These are phyloP conservation scores for Mycena rosella DNA, from an alignment of 768 basidiomycete genomes.

Conservation along the genomic window DNA sequence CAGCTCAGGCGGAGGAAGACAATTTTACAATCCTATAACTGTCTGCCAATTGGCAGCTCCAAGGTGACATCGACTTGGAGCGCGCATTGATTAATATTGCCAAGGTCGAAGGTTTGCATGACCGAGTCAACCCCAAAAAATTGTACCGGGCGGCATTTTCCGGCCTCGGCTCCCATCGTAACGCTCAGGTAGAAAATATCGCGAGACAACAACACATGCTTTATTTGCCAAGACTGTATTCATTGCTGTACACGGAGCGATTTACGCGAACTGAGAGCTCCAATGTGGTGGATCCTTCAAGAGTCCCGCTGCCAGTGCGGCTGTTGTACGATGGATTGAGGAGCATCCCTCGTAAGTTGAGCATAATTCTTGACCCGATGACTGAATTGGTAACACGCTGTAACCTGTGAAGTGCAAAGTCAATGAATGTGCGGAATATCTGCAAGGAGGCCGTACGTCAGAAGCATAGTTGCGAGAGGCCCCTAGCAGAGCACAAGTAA, in stretches of 20 bases:
- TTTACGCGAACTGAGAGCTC: background rate
- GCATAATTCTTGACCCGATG: conserved; percentile 1
- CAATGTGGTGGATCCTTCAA: background rate
- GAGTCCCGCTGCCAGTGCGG: background rate
- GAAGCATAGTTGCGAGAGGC: conserved; percentile 1
- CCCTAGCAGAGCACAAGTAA: background rate
- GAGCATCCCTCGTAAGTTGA: conserved; percentile 5
- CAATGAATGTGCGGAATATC: background rate
- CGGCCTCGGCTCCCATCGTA: too few relatives aligned
- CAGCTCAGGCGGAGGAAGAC: too few relatives aligned
- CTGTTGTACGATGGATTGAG: background rate
- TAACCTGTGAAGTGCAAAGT: background rate
- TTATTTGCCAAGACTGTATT: background rate
- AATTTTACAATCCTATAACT: too few relatives aligned
- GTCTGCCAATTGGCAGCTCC: background rate
- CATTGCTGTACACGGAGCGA: background rate
- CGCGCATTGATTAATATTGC: too few relatives aligned
- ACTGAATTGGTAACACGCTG: conserved; percentile 5
- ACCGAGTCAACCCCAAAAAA: too few relatives aligned
- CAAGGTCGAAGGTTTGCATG: too few relatives aligned
- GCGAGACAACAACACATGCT: background rate
- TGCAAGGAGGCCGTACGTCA: background rate
- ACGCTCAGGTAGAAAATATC: background rate
- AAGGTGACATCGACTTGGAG: too few relatives aligned
- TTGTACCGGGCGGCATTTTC: too few relatives aligned